Percentiles rank a stretch among this genome's conserved stretches.
Evolutionary conservation across 1,284 basidiomycete species (phyloP).

Genomic region (Moniliella sp.): DNA sequence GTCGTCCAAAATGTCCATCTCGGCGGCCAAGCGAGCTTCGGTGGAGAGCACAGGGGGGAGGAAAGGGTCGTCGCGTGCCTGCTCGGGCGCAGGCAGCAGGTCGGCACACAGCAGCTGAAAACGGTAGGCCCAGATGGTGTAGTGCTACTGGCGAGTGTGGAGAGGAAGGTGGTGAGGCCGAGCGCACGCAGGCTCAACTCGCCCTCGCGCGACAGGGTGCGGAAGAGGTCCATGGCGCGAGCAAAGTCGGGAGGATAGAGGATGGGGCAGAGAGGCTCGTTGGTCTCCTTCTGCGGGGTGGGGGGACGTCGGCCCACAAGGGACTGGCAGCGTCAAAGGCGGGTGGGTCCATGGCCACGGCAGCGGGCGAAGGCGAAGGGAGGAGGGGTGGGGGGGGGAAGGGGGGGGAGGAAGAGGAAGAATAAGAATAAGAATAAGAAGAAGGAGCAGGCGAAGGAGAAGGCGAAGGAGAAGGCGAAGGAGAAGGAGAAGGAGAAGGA

Average conservation of each 20-base stretch:
- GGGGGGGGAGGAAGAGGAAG: no score
- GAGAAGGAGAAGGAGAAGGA: no score
- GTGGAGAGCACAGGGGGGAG: background rate
- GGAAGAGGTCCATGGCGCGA: slow-evolving; percentile 24
- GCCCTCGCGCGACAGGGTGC: slow-evolving; percentile 9
- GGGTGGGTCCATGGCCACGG: background rate
- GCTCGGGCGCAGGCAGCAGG: background rate
- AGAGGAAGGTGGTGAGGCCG: slow-evolving; percentile 16
- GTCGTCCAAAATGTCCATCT: slow-evolving; percentile 2
- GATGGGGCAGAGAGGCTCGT: slow-evolving; percentile 24
- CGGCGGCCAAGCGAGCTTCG: slow-evolving; percentile 2
- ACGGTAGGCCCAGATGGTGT: slow-evolving; percentile 23
- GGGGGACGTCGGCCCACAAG: slow-evolving; percentile 20
- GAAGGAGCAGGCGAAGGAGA: no score
- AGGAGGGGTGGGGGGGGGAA: no score
- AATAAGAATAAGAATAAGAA: no score
- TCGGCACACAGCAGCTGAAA: slow-evolving; percentile 12
- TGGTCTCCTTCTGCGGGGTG: slow-evolving; percentile 14
- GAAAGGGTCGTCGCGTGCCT: background rate
- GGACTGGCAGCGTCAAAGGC: slow-evolving; percentile 9
- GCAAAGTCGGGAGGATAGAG: slow-evolving; percentile 17
- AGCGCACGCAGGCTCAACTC: slow-evolving; percentile 16
- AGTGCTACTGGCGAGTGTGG: slow-evolving; percentile 17
- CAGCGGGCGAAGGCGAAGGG: background rate
- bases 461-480: no score